Conservation (phyloP, 2,329 filamentous ascomycete genomes). For the Pyricularia pennisetigena region DNA sequence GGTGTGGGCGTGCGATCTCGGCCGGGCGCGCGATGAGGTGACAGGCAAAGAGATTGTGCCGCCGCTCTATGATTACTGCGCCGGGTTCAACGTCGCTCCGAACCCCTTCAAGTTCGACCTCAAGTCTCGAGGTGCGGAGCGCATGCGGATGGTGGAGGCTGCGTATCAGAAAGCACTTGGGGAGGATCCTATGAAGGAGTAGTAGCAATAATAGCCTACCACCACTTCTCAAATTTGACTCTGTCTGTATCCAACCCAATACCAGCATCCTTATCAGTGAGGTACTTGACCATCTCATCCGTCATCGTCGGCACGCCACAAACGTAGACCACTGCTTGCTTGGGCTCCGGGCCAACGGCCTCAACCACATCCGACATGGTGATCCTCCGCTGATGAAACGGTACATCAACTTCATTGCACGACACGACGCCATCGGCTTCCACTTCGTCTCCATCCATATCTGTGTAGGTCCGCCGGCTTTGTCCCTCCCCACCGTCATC, state of each 20-base stretch:
- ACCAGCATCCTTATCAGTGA: constrained; percentile 20
- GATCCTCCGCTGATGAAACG: constrained; percentile 30
- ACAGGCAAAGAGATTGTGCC: neutral
- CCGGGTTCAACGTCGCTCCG: neutral
- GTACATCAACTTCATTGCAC: constrained; percentile 14
- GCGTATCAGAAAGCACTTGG: neutral
- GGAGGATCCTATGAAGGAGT: neutral
- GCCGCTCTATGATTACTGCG: neutral
- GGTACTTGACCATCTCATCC: constrained; percentile 47
- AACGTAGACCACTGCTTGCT: constrained; percentile 48
- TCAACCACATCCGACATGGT: constrained; percentile 27
- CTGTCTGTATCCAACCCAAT: constrained; percentile 16
- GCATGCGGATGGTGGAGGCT: neutral
- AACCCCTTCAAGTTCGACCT: neutral
- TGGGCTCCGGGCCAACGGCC: constrained; percentile 25
- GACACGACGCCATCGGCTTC: constrained; percentile 11
- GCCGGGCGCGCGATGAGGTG: neutral
- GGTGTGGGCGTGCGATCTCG: neutral
- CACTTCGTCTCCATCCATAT: constrained; percentile 5
- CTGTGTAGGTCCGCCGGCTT: constrained; percentile 1
- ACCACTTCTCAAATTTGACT: constrained; percentile 28
- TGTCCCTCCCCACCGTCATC: neutral
- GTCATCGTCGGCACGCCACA: constrained; percentile 63
- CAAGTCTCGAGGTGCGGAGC: neutral
- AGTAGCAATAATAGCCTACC: constrained; percentile 19